A percentile compares a stretch with the other conserved stretches of the same genome.
Evolutionary conservation across 306 rosid species (phyloP).

Genomic region (Cyamopsis tetragonoloba): DNA sequence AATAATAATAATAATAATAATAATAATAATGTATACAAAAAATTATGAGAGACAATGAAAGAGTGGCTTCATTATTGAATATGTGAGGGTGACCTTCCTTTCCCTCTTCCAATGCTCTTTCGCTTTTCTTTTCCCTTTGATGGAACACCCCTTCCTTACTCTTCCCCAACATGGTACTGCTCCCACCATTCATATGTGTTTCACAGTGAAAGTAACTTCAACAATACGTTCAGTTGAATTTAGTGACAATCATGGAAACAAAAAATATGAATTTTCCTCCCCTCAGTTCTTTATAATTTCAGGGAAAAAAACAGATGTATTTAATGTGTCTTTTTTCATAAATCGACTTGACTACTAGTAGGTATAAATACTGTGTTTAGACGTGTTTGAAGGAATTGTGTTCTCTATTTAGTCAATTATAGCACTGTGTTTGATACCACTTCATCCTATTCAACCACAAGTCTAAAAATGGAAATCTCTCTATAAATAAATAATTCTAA

Average conservation of each 20-base stretch:
- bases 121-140: constrained; percentile 31
- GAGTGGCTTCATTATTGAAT: constrained; percentile 37
- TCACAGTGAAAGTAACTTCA: constrained; percentile 22
- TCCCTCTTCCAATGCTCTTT: constrained; percentile 28
- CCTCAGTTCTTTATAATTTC: background rate
- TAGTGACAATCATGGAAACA: constrained; percentile 17
- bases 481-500: background rate
- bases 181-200: constrained; percentile 24
- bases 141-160: constrained; percentile 26
- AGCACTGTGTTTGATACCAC: constrained; percentile 19
- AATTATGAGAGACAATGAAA: constrained; percentile 4
- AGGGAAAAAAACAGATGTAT: background rate
- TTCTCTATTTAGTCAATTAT: constrained; percentile 31
- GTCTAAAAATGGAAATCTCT: background rate
- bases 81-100: constrained; percentile 47
- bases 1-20: too few relatives aligned
- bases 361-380: constrained; percentile 19
- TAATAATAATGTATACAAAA: constrained; percentile 12
- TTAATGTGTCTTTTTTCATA: constrained; percentile 19
- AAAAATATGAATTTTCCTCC: background rate
- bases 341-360: constrained; percentile 29
- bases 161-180: constrained; percentile 1
- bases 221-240: constrained; percentile 20
- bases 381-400: constrained; percentile 37
- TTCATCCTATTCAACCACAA: constrained; percentile 4